Evolutionary conservation across 1,139 yeast species (phyloP), one percentile per base, ranked within the genome.

Genomic region (Suhomyces ambrosiae): DNA sequence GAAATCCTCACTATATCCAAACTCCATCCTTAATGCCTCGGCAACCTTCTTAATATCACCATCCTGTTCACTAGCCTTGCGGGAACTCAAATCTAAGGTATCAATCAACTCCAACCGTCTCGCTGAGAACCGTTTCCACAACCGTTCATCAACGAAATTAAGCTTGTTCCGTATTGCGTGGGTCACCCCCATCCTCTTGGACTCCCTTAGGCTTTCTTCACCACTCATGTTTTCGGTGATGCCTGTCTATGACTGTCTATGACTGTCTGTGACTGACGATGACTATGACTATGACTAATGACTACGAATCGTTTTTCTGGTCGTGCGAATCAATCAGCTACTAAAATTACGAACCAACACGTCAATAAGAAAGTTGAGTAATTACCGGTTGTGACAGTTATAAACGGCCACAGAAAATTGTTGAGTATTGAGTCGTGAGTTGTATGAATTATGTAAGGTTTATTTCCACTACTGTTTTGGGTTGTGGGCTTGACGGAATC

Each of bases 61-160:
- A 49, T 90, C 97, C 59, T 92, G 97, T 58, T 92, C 97, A 40
- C 90, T 80, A 1, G 97, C 97, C 64, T 89, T 90, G 45, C 80
- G 79, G 19, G 82, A 74, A 47, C 90, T 80, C 40, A 92, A 68
- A 37, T 82, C 84, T 49, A 88, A 70, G 14, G 85, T 77, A 58
- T 90, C 97, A 27, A 92, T 92, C 40, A 92, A 70, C 61, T 89
- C 96, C 27, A 92, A 68, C 47, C 98, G 67, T 41, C 97, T 70
- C 2, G 95, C 89, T 8, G 95, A 85, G 56, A 92, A 90, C 51
- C 82, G 76, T 55, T 86, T 87, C 98, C 98, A 92, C 41, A 76
- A 71, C 35, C 80, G 68, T 47, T 88, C 96, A 58, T 92, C 96
- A 15, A 68, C 70, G 60, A 92, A 92, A 41, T 82, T 76, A 40